phyloP scores from a whole-genome alignment of 768 basidiomycete species.

The Hericium rajendrae region DNA sequence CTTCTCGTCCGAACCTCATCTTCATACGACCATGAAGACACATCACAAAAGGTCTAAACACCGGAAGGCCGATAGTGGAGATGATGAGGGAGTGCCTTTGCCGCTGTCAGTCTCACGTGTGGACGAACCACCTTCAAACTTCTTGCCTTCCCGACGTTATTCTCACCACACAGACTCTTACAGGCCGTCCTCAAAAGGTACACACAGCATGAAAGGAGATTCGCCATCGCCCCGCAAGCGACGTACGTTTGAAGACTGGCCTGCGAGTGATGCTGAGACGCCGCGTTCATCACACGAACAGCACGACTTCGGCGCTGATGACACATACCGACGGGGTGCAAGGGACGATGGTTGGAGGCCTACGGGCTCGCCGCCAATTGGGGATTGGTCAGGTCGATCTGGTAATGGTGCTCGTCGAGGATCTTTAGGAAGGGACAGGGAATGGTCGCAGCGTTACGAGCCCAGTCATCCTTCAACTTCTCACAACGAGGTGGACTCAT shows the following conservation, averaged over 20 bases:
- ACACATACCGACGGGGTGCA: conserved; percentile 40
- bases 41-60: conserved; percentile 29
- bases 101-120: conserved; percentile 32
- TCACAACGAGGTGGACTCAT: conserved; percentile 38
- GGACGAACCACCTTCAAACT: conserved; percentile 42
- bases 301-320: conserved; percentile 28
- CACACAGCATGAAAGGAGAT: conserved; percentile 42
- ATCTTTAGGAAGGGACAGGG: conserved; percentile 16
- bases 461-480: conserved; percentile 32
- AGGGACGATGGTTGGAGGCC: conserved; percentile 19
- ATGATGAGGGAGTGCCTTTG: conserved; percentile 14
- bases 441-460: conserved; percentile 43
- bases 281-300: conserved; percentile 20
- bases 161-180: conserved; percentile 31
- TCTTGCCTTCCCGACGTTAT: conserved; percentile 37
- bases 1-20: conserved; percentile 14
- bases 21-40: conserved; percentile 21
- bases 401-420: conserved; percentile 11
- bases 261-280: conserved; percentile 27
- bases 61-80: conserved; percentile 12
- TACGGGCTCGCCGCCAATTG: conserved; percentile 19
- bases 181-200: conserved; percentile 28
- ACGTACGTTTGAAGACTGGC: conserved; percentile 47
- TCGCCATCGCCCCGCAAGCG: conserved; percentile 38
- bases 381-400: not conserved